A percentile compares a stretch with the other conserved stretches of the same genome.
These are phyloP conservation scores for Knufia fluminis DNA, from an alignment of 2,329 filamentous ascomycete species.

Conservation along the genomic window DNA sequence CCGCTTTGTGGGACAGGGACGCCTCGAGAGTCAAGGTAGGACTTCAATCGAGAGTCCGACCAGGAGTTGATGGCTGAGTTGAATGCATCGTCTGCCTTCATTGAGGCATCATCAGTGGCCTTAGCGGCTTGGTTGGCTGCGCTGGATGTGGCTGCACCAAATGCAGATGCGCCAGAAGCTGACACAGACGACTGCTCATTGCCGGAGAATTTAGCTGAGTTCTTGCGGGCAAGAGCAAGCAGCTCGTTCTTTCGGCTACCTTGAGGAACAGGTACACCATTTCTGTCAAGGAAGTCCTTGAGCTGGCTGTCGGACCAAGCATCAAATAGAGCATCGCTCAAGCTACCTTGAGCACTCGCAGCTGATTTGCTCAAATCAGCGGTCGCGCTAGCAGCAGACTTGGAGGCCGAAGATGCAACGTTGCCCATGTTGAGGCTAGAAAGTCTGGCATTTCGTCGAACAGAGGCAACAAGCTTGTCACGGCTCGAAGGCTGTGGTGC, in stretches of 20 bases:
- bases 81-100: conserved; percentile 59
- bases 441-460: conserved; percentile 82
- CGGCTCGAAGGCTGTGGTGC: conserved; percentile 75
- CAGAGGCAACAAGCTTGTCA: conserved; percentile 77
- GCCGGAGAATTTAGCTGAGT: conserved; percentile 62
- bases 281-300: conserved; percentile 89
- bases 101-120: conserved; percentile 59
- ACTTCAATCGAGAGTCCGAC: conserved; percentile 70
- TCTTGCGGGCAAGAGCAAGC: conserved; percentile 78
- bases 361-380: conserved; percentile 53
- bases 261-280: conserved; percentile 80
- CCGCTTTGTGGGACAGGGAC: conserved; percentile 63
- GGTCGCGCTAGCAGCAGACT: conserved; percentile 44
- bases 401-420: conserved; percentile 50
- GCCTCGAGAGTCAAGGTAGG: conserved; percentile 66
- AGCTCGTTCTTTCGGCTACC: conserved; percentile 86
- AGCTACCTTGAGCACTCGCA: conserved; percentile 59
- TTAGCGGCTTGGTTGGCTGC: conserved; percentile 68
- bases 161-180: conserved; percentile 36
- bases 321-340: conserved; percentile 77
- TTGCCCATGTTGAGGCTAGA: conserved; percentile 61
- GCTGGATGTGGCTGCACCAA: conserved; percentile 57
- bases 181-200: conserved; percentile 44
- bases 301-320: conserved; percentile 83
- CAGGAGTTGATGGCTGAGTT: conserved; percentile 52